phyloP scores from a whole-genome alignment of 2,329 filamentous ascomycete species.

The Samsoniella hepiali region DNA sequence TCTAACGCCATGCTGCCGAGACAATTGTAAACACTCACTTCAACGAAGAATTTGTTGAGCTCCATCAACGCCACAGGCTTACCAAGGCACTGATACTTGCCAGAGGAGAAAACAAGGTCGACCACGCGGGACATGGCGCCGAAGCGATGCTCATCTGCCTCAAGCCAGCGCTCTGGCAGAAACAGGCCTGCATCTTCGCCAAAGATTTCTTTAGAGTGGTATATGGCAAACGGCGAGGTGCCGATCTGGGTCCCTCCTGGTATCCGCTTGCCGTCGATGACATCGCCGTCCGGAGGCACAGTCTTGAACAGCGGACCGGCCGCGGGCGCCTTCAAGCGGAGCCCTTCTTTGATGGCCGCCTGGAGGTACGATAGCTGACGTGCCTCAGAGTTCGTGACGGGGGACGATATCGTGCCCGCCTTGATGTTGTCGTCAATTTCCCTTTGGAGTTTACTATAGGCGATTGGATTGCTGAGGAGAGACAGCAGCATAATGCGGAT shows the following conservation, averaged over 20 bases:
- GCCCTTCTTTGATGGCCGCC: slow-evolving; percentile 47
- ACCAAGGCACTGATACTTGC: slow-evolving; percentile 45
- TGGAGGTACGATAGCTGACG: slow-evolving; percentile 45
- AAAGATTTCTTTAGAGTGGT: slow-evolving; percentile 35
- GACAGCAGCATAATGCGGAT: slow-evolving; percentile 49
- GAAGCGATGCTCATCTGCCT: slow-evolving; percentile 32
- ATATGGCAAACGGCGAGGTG: slow-evolving; percentile 39
- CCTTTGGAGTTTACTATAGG: slow-evolving; percentile 43
- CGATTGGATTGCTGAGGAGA: slow-evolving; percentile 46
- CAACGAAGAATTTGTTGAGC: background rate
- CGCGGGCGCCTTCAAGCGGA: slow-evolving; percentile 45
- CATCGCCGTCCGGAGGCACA: slow-evolving; percentile 37
- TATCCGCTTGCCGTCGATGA: slow-evolving; percentile 38
- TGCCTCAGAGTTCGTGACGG: slow-evolving; percentile 35
- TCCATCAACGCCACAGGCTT: slow-evolving; percentile 34
- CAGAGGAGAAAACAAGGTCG: slow-evolving; percentile 44
- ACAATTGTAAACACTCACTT: background rate
- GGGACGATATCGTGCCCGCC: slow-evolving; percentile 27
- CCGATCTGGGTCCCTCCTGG: slow-evolving; percentile 46
- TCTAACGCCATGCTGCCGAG: background rate
- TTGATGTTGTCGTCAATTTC: slow-evolving; percentile 43
- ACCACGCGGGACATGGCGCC: slow-evolving; percentile 36
- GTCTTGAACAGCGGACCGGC: slow-evolving; percentile 29
- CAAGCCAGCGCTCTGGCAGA: slow-evolving; percentile 49
- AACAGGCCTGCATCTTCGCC: slow-evolving; percentile 42